Conservation (phyloP, 2,329 filamentous ascomycete species). For the Stenocarpella maydis region DNA sequence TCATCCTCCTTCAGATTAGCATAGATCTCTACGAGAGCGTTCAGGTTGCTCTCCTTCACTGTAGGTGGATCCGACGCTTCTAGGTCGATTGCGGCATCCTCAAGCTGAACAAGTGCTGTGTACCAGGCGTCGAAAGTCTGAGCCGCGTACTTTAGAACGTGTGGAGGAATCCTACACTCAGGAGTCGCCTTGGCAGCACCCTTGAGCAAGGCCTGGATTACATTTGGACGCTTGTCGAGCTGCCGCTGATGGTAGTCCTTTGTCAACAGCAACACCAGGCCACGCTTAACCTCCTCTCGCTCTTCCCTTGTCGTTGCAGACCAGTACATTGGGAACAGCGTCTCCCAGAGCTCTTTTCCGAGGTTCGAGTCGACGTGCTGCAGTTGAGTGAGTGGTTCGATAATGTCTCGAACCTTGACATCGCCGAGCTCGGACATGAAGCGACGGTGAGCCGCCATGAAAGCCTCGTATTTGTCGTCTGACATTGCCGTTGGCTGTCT, state of each 20-base stretch:
- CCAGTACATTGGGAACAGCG: constrained; percentile 94
- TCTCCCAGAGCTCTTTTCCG: constrained; percentile 89
- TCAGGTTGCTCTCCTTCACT: constrained; percentile 91
- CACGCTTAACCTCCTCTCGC: constrained; percentile 87
- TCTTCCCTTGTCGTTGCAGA: constrained; percentile 88
- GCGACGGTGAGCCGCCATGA: constrained; percentile 80
- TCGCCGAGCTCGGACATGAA: constrained; percentile 87
- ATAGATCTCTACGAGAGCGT: constrained; percentile 95
- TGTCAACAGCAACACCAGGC: constrained; percentile 87
- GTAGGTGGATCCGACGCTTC: constrained; percentile 80
- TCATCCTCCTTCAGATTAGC: constrained; percentile 92
- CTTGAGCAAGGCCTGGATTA: constrained; percentile 90
- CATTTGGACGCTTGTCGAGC: constrained; percentile 93
- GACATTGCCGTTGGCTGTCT: constrained; percentile 73
- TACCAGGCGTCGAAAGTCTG: constrained; percentile 98
- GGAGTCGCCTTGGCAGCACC: constrained; percentile 86
- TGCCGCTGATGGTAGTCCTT: constrained; percentile 96
- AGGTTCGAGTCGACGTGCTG: constrained; percentile 87
- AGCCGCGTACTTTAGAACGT: constrained; percentile 94
- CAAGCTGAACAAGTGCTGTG: constrained; percentile 87
- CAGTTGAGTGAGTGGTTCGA: constrained; percentile 89
- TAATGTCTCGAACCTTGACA: constrained; percentile 84
- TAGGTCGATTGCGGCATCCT: constrained; percentile 86
- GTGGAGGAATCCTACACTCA: constrained; percentile 90
- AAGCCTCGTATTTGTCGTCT: constrained; percentile 82